Percentiles rank a stretch among this genome's conserved stretches.
These are phyloP conservation scores for Panicum miliaceum DNA, from an alignment of 176 grass and related monocot genomes.

Conservation along the genomic window DNA sequence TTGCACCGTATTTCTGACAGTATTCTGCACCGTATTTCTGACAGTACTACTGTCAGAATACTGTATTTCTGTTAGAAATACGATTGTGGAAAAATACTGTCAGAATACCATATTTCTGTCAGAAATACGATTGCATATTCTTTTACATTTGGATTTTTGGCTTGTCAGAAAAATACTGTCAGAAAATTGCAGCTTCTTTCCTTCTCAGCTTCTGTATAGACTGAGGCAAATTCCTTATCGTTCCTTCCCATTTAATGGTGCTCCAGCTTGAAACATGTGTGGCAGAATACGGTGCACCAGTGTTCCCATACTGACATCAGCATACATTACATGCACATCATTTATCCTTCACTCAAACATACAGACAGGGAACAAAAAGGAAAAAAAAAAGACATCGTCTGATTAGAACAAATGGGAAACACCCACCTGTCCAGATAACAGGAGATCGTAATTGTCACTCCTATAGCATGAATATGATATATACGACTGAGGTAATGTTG, in stretches of 20 bases:
- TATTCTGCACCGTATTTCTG: no score
- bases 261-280: no score
- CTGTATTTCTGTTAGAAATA: no score
- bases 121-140: no score
- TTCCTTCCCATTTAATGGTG: background rate
- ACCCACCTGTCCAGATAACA: background rate
- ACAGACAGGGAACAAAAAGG: background rate
- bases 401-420: background rate
- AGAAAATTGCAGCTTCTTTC: no score
- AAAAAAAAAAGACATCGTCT: background rate
- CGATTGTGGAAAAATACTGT: no score
- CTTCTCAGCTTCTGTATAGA: background rate
- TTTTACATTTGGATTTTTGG: conserved; percentile 12
- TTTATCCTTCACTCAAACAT: background rate
- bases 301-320: background rate
- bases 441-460: background rate
- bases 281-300: no score
- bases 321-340: background rate
- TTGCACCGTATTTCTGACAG: no score
- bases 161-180: no score
- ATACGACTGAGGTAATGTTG: background rate
- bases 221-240: background rate
- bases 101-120: no score
- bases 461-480: background rate
- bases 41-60: no score